Base-by-base conservation (phyloP, 2,329 filamentous ascomycete genomes). In the Apiospora hydei region DNA sequence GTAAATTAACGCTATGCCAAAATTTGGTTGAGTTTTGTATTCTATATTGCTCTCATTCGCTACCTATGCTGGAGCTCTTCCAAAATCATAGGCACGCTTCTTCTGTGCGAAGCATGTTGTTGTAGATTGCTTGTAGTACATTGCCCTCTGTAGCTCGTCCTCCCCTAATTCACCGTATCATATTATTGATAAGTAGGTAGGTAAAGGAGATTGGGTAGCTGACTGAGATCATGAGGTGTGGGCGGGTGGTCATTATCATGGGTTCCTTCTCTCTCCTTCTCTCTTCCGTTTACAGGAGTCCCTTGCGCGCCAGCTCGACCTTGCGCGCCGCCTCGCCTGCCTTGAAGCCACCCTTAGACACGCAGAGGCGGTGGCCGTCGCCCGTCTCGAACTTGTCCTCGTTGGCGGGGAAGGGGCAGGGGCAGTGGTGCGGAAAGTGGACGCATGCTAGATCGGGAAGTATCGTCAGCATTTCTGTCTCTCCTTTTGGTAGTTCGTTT, bases 361-460 rank as follows among this genome's bases (percentile, higher is more conserved):
- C 86, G 78, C 94, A 96, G 67, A 95, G 85, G 53, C 92, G 88
- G 76, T 90, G 90, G 0, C 93, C 93, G 4, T 95, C 92, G 6
- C 87, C 89, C 43, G 91, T 78, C 82, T 93, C 94, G 74, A 94
- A 89, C 80, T 96, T 96, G 76, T 96, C 93, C 79, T 96, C 91
- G 74, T 93, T 86, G 11, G 86, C 83, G 1, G 93, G 91, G 85
- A 93, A 97, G 1, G 94, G 88, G 84, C 96, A 99, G 41, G 96
- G 96, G 83, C 96, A 99, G 84, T 99, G 96, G 82, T 98, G 96
- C 1, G 96, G 95, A 84, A 97, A 96, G 81, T 97, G 92, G 8
- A 99, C 96, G 85, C 96, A 99, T 47, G 95, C 93, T 84, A 70
- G 44, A 26, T 5, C 30, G 13, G 13, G 38, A 57, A 71, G 18